These are phyloP conservation scores for Mycena albidolilacea DNA, from an alignment of 768 basidiomycete genomes.

Conservation along the genomic window DNA sequence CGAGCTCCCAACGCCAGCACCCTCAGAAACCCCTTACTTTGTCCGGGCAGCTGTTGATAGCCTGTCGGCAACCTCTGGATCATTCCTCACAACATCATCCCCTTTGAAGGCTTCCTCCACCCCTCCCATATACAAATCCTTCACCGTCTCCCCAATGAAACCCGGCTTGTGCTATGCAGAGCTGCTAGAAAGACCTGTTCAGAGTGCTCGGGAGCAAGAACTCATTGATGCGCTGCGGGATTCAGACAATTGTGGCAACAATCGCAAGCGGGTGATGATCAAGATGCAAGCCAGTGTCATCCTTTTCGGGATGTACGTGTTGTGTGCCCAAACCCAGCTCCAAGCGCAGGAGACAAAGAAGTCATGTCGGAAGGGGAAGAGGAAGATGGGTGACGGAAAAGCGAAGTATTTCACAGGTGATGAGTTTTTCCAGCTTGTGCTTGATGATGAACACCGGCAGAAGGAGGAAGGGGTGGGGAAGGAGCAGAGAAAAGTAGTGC, in stretches of 20 bases:
- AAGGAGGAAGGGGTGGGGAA: constrained; percentile 14
- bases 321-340: background rate
- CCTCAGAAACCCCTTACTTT: too few relatives aligned
- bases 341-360: constrained; percentile 32
- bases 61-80: too few relatives aligned
- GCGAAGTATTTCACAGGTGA: too few relatives aligned
- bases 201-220: background rate
- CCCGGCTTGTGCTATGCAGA: background rate
- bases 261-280: background rate
- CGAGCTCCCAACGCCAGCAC: too few relatives aligned
- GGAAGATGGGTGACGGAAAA: background rate
- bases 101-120: background rate
- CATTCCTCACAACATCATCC: too few relatives aligned
- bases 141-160: constrained; percentile 23
- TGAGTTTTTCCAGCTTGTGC: constrained; percentile 37
- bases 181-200: background rate
- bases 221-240: background rate
- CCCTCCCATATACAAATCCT: constrained; percentile 1
- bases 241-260: background rate
- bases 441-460: constrained; percentile 18
- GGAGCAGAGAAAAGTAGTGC: constrained; percentile 4
- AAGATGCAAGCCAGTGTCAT: background rate
- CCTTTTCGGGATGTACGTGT: background rate
- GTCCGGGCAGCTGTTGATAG: too few relatives aligned
- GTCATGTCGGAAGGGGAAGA: constrained; percentile 18